Evolutionary conservation across 139 green algal genomes (phyloP), one percentile per base, ranked within the genome.

Genomic region (Tetraselmis chui): DNA sequence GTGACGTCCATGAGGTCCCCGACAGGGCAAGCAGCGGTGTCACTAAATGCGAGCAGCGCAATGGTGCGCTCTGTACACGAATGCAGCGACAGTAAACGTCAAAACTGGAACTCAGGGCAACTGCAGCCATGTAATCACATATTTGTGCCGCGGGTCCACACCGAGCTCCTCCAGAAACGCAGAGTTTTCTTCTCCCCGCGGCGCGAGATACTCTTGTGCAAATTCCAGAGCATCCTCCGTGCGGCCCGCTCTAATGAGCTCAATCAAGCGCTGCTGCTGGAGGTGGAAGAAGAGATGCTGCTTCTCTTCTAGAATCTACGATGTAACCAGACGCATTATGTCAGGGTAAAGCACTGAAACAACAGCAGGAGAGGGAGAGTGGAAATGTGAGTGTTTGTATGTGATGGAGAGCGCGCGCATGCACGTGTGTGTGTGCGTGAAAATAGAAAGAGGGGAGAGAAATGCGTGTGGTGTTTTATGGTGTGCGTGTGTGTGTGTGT

Each of bases 261-360:
- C 96, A 30, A 99, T 98, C 24, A 99, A 84, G 27, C 89, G 90
- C 91, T 99, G 96, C 88, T 98, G 95, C 83, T 99, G 95, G 32
- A 99, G 88, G 84, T 97, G 95, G 88, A 99, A 99, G 77, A 93
- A 93, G 76, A 99, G 92, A 30, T 89, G 67, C 0, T 88, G 80
- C 67, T 95, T 88, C 28, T 91, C 87, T 76, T 99, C 96, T 59
- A 99, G 85, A 28, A 98, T 96, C 89, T 96, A 89, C 27, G 82
- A 11, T 1, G 30, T 77, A 27, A 82, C 0, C 58, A 74, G 1
- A 81, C n/a, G n/a, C n/a, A n/a, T n/a, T 75, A 22, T 75, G 22
- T 23, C 22, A 23, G 59, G 22, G 59, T 22, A 75, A 75, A 23
- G 23, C 22, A n/a, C 59, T n/a, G 23, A 75, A 75, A 75, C 23